phyloP scores from a whole-genome alignment of 2,329 filamentous ascomycete genomes.

The Trichoderma sp. region DNA sequence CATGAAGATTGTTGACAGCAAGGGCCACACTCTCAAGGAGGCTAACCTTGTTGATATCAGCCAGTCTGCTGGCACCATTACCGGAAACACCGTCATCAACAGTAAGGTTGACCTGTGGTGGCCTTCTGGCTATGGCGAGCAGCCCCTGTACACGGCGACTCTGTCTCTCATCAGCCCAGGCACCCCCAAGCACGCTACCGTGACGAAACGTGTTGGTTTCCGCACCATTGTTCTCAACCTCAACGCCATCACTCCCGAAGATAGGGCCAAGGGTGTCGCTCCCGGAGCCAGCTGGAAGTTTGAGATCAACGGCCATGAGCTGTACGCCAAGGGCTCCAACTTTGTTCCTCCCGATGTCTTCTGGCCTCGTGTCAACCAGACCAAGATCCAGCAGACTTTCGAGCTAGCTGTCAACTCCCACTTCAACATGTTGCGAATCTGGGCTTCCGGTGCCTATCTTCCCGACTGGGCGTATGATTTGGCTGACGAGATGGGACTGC shows the following conservation, averaged over 20 bases:
- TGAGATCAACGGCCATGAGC: conserved; percentile 64
- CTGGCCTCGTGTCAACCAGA: conserved; percentile 49
- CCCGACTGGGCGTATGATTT: conserved; percentile 65
- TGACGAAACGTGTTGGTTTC: conserved; percentile 48
- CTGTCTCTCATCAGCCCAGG: conserved; percentile 44
- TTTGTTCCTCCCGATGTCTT: conserved; percentile 27
- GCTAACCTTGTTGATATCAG: conserved; percentile 41
- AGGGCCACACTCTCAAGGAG: conserved; percentile 40
- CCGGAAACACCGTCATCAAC: conserved; percentile 47
- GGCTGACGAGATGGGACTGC: conserved; percentile 60
- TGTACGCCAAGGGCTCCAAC: conserved; percentile 50
- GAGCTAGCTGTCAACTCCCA: conserved; percentile 54
- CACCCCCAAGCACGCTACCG: conserved; percentile 39
- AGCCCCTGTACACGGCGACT: conserved; percentile 59
- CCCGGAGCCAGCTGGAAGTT: conserved; percentile 56
- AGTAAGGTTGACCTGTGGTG: conserved; percentile 59
- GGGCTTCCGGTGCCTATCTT: conserved; percentile 60
- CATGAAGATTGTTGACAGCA: conserved; percentile 48
- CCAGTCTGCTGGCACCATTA: conserved; percentile 37
- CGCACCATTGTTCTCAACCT: conserved; percentile 63
- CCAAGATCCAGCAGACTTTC: conserved; percentile 49
- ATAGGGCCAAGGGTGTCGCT: conserved; percentile 52
- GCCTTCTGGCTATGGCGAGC: conserved; percentile 57
- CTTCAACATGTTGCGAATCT: conserved; percentile 65
- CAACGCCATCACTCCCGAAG: conserved; percentile 52